phyloP scores from a whole-genome alignment of 1,139 yeast genomes.

The Hanseniaspora uvarum region DNA sequence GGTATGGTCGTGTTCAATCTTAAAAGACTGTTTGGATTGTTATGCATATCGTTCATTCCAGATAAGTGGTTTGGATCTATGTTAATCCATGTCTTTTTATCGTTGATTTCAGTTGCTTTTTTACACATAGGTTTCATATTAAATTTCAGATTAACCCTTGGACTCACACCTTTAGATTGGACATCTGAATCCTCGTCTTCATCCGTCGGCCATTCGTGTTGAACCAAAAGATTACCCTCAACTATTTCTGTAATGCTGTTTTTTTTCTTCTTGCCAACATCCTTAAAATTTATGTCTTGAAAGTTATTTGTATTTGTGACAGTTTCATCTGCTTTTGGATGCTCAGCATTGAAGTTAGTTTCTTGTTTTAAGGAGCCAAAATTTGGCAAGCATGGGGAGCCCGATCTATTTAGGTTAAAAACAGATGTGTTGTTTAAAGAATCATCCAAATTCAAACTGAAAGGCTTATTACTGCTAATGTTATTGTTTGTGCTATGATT shows the following conservation, averaged over 20 bases:
- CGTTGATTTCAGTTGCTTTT: background rate
- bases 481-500: background rate
- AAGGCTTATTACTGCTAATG: background rate
- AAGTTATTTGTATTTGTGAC: too few relatives aligned
- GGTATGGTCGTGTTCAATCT: background rate
- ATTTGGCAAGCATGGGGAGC: conserved; percentile 5
- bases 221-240: conserved; percentile 8
- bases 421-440: background rate
- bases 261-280: background rate
- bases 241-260: conserved; percentile 5
- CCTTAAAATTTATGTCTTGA: background rate
- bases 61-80: background rate
- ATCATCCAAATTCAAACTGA: conserved; percentile 1
- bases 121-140: background rate
- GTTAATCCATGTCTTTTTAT: background rate
- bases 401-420: conserved; percentile 4
- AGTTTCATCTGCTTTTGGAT: background rate
- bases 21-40: background rate
- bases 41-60: background rate
- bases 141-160: background rate
- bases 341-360: background rate
- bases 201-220: conserved; percentile 1
- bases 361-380: background rate
- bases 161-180: background rate
- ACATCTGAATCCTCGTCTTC: conserved; percentile 4